These are phyloP conservation scores for Lablab purpureus DNA, from an alignment of 306 rosid species.

Conservation along the genomic window DNA sequence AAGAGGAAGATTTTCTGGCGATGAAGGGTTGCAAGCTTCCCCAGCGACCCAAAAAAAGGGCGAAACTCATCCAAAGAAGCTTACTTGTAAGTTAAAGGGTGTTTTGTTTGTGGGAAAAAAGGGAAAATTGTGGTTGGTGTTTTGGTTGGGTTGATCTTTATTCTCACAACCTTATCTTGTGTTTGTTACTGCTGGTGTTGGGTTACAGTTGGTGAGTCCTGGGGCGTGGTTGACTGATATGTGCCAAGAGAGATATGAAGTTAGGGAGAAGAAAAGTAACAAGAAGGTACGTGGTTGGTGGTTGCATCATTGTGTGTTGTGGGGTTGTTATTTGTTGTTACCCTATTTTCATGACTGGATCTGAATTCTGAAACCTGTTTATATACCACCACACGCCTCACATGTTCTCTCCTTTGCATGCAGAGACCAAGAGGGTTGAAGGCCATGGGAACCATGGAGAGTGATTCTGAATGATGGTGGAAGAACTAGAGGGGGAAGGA, in stretches of 20 bases:
- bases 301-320: background rate
- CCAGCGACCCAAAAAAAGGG: slow-evolving; percentile 85
- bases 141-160: slow-evolving; percentile 36
- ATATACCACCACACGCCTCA: background rate
- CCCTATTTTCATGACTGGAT: slow-evolving; percentile 1
- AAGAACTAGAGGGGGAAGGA: background rate
- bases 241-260: slow-evolving; percentile 94
- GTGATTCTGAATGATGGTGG: slow-evolving; percentile 69
- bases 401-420: slow-evolving; percentile 26
- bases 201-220: slow-evolving; percentile 78
- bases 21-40: slow-evolving; percentile 89
- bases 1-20: slow-evolving; percentile 84
- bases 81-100: slow-evolving; percentile 59
- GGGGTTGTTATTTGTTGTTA: background rate
- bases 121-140: background rate
- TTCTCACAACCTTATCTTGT: slow-evolving; percentile 14
- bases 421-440: slow-evolving; percentile 87
- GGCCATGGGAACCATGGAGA: slow-evolving; percentile 84
- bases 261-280: slow-evolving; percentile 82
- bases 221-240: slow-evolving; percentile 91
- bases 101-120: background rate
- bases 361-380: background rate
- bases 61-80: slow-evolving; percentile 80
- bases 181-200: slow-evolving; percentile 17
- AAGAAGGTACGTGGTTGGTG: slow-evolving; percentile 69